A percentile compares a stretch with the other conserved stretches of the same genome.
These are phyloP conservation scores for Recurvomyces mirabilis DNA, from an alignment of 495 filamentous ascomycete species.

Conservation along the genomic window DNA sequence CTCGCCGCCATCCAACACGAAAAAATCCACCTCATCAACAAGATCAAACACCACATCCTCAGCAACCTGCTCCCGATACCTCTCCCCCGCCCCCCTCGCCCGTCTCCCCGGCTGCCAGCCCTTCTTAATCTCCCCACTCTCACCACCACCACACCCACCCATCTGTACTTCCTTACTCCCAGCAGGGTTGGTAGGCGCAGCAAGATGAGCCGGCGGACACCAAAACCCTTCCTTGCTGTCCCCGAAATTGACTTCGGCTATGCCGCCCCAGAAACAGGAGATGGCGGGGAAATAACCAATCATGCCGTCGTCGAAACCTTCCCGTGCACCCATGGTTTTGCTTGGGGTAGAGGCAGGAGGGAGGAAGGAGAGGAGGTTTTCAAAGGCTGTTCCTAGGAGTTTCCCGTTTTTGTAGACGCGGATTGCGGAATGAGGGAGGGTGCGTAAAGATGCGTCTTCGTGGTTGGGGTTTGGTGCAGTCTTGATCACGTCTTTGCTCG, in stretches of 20 bases:
- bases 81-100: conserved; percentile 49
- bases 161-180: too few relatives aligned
- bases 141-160: neutral
- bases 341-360: conserved; percentile 77
- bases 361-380: conserved; percentile 79
- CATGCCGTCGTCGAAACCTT: conserved; percentile 81
- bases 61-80: conserved; percentile 88
- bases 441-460: conserved; percentile 58
- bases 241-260: conserved; percentile 85
- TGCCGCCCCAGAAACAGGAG: conserved; percentile 81
- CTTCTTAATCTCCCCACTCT: conserved; percentile 1
- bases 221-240: conserved; percentile 64
- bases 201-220: conserved; percentile 57
- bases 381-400: conserved; percentile 77
- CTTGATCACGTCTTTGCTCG: conserved; percentile 38
- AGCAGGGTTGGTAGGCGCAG: neutral
- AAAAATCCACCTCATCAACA: conserved; percentile 80
- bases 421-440: conserved; percentile 74
- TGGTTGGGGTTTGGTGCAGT: conserved; percentile 56
- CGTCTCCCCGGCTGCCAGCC: conserved; percentile 15
- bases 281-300: conserved; percentile 92
- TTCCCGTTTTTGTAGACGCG: conserved; percentile 86
- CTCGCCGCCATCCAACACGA: conserved; percentile 51
- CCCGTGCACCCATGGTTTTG: conserved; percentile 61
- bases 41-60: conserved; percentile 90